Conservation (phyloP, 306 rosid genomes). For the Alnus rubra region DNA sequence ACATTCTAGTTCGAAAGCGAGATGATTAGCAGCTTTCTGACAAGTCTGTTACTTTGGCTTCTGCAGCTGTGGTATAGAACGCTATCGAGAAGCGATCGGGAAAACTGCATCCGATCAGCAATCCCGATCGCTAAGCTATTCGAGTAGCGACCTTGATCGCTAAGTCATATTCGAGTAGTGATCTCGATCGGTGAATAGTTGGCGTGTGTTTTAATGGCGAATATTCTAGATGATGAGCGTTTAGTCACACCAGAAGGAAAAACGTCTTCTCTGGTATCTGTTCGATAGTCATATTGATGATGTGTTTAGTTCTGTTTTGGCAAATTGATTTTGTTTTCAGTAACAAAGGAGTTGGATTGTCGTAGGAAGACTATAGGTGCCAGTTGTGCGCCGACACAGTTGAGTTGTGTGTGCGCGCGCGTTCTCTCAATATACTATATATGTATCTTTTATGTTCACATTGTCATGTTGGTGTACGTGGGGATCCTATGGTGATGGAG, state of each 20-base stretch:
- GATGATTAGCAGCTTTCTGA: conserved; percentile 49
- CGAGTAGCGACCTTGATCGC: background rate
- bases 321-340: background rate
- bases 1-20: conserved; percentile 44
- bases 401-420: too few species aligned
- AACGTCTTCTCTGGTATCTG: background rate
- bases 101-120: background rate
- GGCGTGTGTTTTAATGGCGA: too few species aligned
- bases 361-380: too few species aligned
- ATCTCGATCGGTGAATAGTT: background rate
- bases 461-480: background rate
- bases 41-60: conserved; percentile 36
- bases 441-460: background rate
- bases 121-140: too few species aligned
- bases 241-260: background rate
- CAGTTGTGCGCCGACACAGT: background rate
- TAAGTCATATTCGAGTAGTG: too few species aligned
- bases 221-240: background rate
- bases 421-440: background rate
- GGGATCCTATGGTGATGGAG: background rate
- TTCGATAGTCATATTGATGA: background rate
- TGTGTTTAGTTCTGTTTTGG: background rate
- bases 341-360: background rate
- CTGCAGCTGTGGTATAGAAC: conserved; percentile 52
- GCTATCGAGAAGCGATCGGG: too few species aligned